Evolutionary conservation across 2,329 filamentous ascomycete species (phyloP).

Genomic region (Didymella glomerata): DNA sequence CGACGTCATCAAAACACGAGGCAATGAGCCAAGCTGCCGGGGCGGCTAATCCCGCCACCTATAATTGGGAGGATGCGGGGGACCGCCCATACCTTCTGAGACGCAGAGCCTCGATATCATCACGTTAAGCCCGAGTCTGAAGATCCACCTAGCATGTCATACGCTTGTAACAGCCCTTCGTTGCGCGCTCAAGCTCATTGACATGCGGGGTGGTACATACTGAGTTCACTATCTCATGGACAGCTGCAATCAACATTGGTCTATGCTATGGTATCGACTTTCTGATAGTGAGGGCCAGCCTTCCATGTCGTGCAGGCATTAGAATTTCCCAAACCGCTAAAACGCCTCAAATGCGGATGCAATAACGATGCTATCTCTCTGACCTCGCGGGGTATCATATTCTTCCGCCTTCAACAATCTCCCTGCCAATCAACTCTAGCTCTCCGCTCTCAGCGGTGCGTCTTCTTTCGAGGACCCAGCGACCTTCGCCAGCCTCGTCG

Average conservation of each 20-base stretch:
- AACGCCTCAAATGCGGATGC: slow-evolving; percentile 10
- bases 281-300: slow-evolving; percentile 13
- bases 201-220: background rate
- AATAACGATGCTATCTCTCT: background rate
- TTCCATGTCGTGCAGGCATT: slow-evolving; percentile 8
- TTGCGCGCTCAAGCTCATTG: background rate
- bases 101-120: background rate
- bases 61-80: background rate
- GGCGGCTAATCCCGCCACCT: slow-evolving; percentile 12
- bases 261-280: slow-evolving; percentile 11
- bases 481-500: slow-evolving; percentile 64
- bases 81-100: background rate
- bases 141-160: background rate
- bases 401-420: slow-evolving; percentile 67
- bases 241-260: background rate
- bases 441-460: slow-evolving; percentile 72
- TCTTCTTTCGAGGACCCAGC: slow-evolving; percentile 75
- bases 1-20: slow-evolving; percentile 7
- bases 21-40: background rate
- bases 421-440: slow-evolving; percentile 70
- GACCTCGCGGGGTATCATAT: slow-evolving; percentile 26
- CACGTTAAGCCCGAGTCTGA: background rate
- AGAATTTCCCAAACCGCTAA: slow-evolving; percentile 4
- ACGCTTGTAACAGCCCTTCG: background rate
- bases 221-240: background rate